Percentiles rank a stretch among this genome's conserved stretches.
phyloP scores from a whole-genome alignment of 352 stramenopile species.

The Globisporangium perplexum region DNA sequence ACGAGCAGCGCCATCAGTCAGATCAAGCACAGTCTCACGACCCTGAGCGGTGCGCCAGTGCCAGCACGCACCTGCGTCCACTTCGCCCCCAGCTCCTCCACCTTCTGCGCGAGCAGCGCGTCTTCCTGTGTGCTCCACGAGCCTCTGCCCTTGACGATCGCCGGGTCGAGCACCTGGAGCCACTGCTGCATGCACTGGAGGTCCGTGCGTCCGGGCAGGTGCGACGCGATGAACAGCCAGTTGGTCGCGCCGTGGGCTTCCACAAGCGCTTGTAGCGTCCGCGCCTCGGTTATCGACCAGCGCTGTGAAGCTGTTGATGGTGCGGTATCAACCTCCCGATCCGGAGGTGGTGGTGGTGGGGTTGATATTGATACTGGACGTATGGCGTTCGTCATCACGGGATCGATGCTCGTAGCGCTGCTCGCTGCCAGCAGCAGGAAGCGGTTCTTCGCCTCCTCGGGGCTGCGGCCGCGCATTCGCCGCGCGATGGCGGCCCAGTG shows the following conservation, averaged over 20 bases:
- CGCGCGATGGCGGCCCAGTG: slow-evolving; percentile 35
- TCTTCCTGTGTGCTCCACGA: slow-evolving; percentile 54
- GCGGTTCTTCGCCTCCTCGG: slow-evolving; percentile 59
- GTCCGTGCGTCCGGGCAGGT: slow-evolving; percentile 59
- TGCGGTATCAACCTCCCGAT: neutral
- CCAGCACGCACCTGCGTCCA: slow-evolving; percentile 49
- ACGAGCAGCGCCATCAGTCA: neutral
- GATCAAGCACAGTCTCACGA: neutral
- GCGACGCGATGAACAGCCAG: slow-evolving; percentile 74
- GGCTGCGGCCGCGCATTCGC: slow-evolving; percentile 26
- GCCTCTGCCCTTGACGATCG: slow-evolving; percentile 51
- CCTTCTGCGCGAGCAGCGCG: slow-evolving; percentile 28
- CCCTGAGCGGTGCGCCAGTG: neutral
- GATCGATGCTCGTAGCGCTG: neutral
- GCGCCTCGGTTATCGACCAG: slow-evolving; percentile 21
- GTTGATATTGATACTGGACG: neutral
- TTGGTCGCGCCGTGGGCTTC: slow-evolving; percentile 40
- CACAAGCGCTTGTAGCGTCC: slow-evolving; percentile 32
- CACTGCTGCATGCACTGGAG: slow-evolving; percentile 78
- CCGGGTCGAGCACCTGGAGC: slow-evolving; percentile 45
- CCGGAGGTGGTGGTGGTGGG: neutral
- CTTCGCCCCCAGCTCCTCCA: slow-evolving; percentile 34
- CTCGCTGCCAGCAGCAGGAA: slow-evolving; percentile 20
- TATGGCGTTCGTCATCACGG: neutral
- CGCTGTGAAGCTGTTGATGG: slow-evolving; percentile 5